Evolutionary conservation across 768 basidiomycete genomes (phyloP), one percentile per base, ranked within the genome.

Genomic region (Macrolepiota albuminosa): DNA sequence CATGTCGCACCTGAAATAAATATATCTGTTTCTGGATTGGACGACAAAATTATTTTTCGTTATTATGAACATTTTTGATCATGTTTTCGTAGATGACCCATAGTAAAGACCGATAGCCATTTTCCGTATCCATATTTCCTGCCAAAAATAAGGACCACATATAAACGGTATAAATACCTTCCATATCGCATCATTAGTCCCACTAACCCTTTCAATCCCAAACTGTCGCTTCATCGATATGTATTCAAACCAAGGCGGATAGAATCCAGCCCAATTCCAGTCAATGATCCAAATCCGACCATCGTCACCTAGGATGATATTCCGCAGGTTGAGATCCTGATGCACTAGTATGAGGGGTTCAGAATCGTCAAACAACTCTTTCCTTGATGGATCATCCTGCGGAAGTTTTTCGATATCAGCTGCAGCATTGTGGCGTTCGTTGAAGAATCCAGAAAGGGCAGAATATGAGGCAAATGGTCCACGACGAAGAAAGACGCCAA

Each of bases 201-300:
- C 46, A 10, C 46, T 47, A 5, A 47, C 4, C 4, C 11, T 4
- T 13, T 47, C 46, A 39, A 51, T 16, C 16, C 51, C 47, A 48
- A 49, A 37, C 53, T 62, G 57, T 31, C 14, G 39, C 52, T 13
- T 79, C 63, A 51, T 62, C 14, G 61, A 54, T 16, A 55, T 39
- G 56, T 64, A 64, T 33, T 64, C 63, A 21, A 64, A 62, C 54
- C 59, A 64, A 6, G 26, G 29, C 0, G 69, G 67, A 58, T 63
- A 67, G 51, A 54, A 66, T 34, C 66, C 69, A 18, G 66, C 53
- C 60, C 58, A 62, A 14, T 18, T 51, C 66, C 66, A 67, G 49
- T 70, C 68, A 11, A 67, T 33, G n/a, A 70, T 47, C 63, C 65
- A 70, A 50, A 68, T 36, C 1, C 37, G 50, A 31, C 68, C 65